Evolutionary conservation across 345 rosid species (phyloP).

Genomic region (Eucalyptus virginea): DNA sequence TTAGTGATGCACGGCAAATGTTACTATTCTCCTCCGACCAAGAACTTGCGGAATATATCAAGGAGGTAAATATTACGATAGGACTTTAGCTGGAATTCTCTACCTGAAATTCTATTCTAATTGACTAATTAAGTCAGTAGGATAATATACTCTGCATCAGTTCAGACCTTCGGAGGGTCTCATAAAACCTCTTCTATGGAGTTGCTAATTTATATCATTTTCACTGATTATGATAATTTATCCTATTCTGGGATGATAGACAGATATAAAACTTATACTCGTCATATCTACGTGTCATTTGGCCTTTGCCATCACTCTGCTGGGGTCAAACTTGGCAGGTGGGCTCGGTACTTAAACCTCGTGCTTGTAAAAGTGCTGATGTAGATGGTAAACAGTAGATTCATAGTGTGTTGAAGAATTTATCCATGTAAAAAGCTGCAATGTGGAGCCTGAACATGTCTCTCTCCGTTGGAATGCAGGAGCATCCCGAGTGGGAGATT

Average conservation of each 20-base stretch:
- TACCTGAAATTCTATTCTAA: not conserved
- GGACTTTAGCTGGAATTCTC: not conserved
- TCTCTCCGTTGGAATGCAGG: conserved; percentile 26
- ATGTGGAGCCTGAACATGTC: not conserved
- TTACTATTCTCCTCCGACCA: conserved; percentile 72
- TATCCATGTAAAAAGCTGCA: not conserved
- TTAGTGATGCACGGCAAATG: conserved; percentile 61
- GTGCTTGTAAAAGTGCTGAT: not conserved
- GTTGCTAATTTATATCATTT: not conserved
- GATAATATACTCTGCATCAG: not conserved
- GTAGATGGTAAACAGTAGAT: not conserved
- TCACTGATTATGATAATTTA: not conserved
- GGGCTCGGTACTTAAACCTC: not conserved
- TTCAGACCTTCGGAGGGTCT: not conserved
- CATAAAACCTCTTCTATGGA: not conserved
- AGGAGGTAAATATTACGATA: conserved; percentile 37
- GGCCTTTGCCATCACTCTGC: not conserved
- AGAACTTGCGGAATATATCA: conserved; percentile 57
- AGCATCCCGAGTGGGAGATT: conserved; percentile 92
- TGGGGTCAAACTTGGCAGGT: not conserved
- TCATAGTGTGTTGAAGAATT: not conserved
- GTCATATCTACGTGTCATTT: not conserved
- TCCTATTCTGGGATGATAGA: not conserved
- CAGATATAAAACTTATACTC: not conserved
- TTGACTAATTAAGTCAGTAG: not conserved